Evolutionary conservation across 2,329 filamentous ascomycete genomes (phyloP).

Genomic region (Cordyceps javanica): DNA sequence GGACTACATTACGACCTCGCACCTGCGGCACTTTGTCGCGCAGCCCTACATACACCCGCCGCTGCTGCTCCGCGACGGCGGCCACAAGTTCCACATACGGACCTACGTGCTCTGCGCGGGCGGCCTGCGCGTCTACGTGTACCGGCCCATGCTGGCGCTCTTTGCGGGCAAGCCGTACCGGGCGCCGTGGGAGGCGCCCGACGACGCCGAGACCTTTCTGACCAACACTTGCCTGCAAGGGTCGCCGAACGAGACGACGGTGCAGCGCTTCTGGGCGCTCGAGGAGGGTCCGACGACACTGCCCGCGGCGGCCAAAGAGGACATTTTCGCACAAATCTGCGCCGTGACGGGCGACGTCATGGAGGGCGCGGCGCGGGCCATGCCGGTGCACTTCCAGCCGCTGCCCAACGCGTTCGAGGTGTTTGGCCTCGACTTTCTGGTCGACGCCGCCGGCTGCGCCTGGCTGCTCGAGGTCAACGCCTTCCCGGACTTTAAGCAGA

Average conservation of each 20-base stretch:
- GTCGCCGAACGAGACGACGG: conserved; percentile 52
- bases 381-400: conserved; percentile 88
- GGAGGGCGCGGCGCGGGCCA: conserved; percentile 75
- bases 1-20: conserved; percentile 70
- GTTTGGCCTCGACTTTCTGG: conserved; percentile 85
- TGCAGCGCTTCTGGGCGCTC: conserved; percentile 70
- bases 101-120: conserved; percentile 83
- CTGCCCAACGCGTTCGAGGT: conserved; percentile 85
- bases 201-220: conserved; percentile 65
- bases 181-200: conserved; percentile 50
- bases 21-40: conserved; percentile 91
- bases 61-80: conserved; percentile 59
- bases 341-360: conserved; percentile 70
- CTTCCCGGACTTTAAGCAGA: conserved; percentile 94
- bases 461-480: conserved; percentile 92
- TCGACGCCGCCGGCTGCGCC: conserved; percentile 56
- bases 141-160: conserved; percentile 84
- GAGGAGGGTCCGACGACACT: no score
- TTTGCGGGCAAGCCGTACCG: conserved; percentile 74
- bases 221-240: conserved; percentile 94
- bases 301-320: conserved; percentile 46
- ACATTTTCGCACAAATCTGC: conserved; percentile 71
- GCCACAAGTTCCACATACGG: conserved; percentile 86
- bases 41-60: conserved; percentile 93
- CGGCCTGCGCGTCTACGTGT: conserved; percentile 75